Percentiles rank a stretch among this genome's conserved stretches.
These are phyloP conservation scores for Lenzites betulinus DNA, from an alignment of 768 basidiomycete genomes.

Conservation along the genomic window DNA sequence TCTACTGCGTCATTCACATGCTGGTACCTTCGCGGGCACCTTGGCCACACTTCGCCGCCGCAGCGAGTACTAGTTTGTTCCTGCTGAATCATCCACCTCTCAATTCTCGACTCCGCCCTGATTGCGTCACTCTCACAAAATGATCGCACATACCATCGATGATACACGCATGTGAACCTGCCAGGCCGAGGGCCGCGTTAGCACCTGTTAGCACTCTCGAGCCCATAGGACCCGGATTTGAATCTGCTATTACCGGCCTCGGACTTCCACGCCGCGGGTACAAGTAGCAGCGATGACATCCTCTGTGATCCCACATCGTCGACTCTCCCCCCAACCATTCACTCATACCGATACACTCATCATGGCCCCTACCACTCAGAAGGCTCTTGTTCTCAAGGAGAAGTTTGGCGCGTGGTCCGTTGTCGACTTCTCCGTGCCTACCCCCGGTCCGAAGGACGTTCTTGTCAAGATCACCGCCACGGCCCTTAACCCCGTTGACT, in stretches of 20 bases:
- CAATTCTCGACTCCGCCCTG: too few relatives aligned
- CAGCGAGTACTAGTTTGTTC: too few relatives aligned
- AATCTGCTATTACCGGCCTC: too few relatives aligned
- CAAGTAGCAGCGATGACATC: background rate
- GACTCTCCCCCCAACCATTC: background rate
- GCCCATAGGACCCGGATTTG: too few relatives aligned
- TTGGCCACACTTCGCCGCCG: too few relatives aligned
- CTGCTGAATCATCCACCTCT: too few relatives aligned
- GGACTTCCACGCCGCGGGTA: too few relatives aligned
- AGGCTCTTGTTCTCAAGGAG: slow-evolving; percentile 16
- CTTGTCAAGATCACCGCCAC: slow-evolving; percentile 50
- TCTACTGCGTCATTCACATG: too few relatives aligned
- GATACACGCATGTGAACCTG: background rate
- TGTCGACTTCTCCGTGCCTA: slow-evolving; percentile 29
- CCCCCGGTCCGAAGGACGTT: slow-evolving; percentile 49
- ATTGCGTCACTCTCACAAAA: background rate
- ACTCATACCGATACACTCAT: too few relatives aligned
- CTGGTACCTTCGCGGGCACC: too few relatives aligned
- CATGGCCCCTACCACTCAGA: slow-evolving; percentile 15
- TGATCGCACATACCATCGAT: background rate
- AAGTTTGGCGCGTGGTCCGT: slow-evolving; percentile 3
- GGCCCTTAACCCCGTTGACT: slow-evolving; percentile 55
- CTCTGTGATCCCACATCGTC: background rate
- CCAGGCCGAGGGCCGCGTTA: too few relatives aligned
- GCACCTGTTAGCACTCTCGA: too few relatives aligned